Evolutionary conservation across 306 rosid species (phyloP).

Genomic region (Citrullus amarus): DNA sequence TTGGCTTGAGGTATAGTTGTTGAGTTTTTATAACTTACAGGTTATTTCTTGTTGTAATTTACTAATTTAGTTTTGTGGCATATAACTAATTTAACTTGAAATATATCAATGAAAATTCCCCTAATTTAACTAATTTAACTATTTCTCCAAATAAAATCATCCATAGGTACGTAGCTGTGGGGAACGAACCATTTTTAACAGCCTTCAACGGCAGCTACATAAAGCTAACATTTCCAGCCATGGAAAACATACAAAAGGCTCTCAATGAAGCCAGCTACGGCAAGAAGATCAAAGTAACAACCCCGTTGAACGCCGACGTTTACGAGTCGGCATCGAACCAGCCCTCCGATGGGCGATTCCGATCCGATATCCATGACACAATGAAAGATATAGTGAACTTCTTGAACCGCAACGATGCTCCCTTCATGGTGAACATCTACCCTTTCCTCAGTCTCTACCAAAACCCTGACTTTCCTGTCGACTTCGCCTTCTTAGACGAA

Average conservation of each 20-base stretch:
- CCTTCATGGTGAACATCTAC: conserved; percentile 63
- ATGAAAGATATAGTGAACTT: conserved; percentile 30
- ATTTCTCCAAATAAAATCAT: not conserved
- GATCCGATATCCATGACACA: conserved; percentile 13
- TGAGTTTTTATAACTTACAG: too few species aligned
- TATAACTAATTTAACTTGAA: too few species aligned
- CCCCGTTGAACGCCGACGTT: conserved; percentile 65
- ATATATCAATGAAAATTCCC: not conserved
- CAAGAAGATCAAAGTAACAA: conserved; percentile 35
- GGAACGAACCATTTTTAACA: conserved; percentile 59
- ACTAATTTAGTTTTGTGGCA: too few species aligned
- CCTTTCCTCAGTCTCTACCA: conserved; percentile 13
- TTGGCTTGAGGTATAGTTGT: too few species aligned
- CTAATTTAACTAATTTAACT: not conserved
- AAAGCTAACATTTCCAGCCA: conserved; percentile 42
- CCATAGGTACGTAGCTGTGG: conserved; percentile 55
- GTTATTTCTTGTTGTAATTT: too few species aligned
- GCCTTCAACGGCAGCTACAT: conserved; percentile 34
- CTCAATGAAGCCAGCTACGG: conserved; percentile 35
- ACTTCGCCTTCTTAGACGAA: conserved; percentile 47
- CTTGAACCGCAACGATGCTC: conserved; percentile 25
- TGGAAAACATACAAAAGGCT: conserved; percentile 59
- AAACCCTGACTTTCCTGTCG: conserved; percentile 23
- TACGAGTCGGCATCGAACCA: conserved; percentile 39
- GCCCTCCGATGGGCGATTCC: conserved; percentile 53